phyloP scores from a whole-genome alignment of 1,284 basidiomycete species.

The Microbotryomycetes sp. region DNA sequence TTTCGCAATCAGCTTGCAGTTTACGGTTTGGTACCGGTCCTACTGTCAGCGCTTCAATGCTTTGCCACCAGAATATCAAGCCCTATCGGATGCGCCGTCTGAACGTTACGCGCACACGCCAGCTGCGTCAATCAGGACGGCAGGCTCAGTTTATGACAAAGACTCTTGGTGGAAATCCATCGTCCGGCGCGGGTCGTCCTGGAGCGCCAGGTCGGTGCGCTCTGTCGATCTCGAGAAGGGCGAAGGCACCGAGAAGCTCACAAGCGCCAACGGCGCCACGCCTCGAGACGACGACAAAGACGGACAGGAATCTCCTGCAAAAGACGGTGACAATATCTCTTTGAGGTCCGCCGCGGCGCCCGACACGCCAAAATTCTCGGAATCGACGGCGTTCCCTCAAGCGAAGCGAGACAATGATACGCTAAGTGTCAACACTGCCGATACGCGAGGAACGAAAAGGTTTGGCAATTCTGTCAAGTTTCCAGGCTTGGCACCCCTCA shows the following conservation, averaged over 20 bases:
- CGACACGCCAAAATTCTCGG: background rate
- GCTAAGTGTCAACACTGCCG: background rate
- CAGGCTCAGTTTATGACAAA: conserved; percentile 4
- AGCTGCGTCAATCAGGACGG: conserved; percentile 10
- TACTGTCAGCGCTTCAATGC: conserved; percentile 8
- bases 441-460: background rate
- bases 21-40: conserved; percentile 13
- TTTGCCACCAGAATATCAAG: conserved; percentile 11
- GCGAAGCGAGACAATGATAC: background rate
- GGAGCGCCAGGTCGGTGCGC: background rate
- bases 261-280: background rate
- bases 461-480: background rate
- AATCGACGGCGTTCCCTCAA: conserved; percentile 3
- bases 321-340: conserved; percentile 1
- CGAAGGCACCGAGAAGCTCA: background rate
- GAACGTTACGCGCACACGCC: conserved; percentile 8
- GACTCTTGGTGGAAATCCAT: conserved; percentile 8
- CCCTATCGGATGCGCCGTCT: conserved; percentile 4
- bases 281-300: background rate
- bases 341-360: conserved; percentile 1
- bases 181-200: background rate
- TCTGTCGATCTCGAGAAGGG: background rate
- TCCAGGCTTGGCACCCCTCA: conserved; percentile 5
- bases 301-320: background rate
- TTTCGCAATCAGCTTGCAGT: conserved; percentile 1